Base-by-base conservation (phyloP, 2,329 filamentous ascomycete species). In the Pseudogymnoascus sp. region DNA sequence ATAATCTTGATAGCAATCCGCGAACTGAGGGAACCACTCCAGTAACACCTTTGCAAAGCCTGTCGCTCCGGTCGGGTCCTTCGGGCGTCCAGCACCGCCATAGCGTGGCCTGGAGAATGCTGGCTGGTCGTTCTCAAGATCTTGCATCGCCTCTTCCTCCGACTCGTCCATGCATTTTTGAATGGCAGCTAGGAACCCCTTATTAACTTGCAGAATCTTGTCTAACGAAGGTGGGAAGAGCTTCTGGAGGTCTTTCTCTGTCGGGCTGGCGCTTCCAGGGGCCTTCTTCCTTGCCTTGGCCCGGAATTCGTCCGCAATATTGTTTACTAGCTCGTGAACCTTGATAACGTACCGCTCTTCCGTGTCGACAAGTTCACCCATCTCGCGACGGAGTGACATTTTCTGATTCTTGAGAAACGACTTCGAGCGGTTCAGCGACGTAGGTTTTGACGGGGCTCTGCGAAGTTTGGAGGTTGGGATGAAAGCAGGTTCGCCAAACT, bases 311-410 rank as follows among this genome's bases (percentile, higher is more conserved):
- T 85, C 84, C 26, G 91, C 91, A 31, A 97, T 85, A 63, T 87
- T 84, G 65, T 89, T 85, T 41, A 96, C 88, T 63, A 99, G 76
- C 66, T 94, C 89, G 64, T 89, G 84, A 62, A 99, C 76, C 73
- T 97, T 97, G 68, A 83, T 81, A 41, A 99, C 91, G 74, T 97
- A 99, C 73, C 90, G 87, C 71, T 94, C 91, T 73, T 99, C 94
- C 0, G 94, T 99, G 69, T 96, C 90, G 35, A 97, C 84, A 63
- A 97, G 77, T 73, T 99, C 94, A 63, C 84, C 86, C 80, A 99
- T 86, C 73, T 96, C 93, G 74, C 92, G 88, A 40, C 92, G 85
- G 66, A 97, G 77, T 60, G 89, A 88, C 67, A 92, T 82, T 71
- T 96, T 95, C 70, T 97, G 90, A 62, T 89, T 85, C 67, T 85